Evolutionary conservation across 768 basidiomycete species (phyloP).

Genomic region (Amanita polypyramis): DNA sequence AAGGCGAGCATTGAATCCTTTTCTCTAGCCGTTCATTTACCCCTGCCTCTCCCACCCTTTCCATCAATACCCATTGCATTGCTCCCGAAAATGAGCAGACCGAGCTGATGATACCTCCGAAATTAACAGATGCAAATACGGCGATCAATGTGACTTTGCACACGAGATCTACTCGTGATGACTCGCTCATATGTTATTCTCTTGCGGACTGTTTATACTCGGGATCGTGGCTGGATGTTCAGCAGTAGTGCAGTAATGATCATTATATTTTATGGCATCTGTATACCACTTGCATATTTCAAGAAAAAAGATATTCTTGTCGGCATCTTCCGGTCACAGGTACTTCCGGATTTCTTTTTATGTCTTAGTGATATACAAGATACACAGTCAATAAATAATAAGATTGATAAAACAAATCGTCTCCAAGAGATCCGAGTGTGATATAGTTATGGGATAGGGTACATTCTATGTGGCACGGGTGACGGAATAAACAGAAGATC

Average conservation of each 20-base stretch:
- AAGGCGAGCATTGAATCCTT: conserved; percentile 69
- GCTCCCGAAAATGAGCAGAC: conserved; percentile 24
- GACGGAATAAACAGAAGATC: conserved; percentile 11
- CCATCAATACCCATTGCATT: conserved; percentile 11
- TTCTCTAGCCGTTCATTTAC: neutral
- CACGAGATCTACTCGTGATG: conserved; percentile 39
- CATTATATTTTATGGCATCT: conserved; percentile 9
- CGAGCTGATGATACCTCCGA: conserved; percentile 31
- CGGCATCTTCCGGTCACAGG: neutral
- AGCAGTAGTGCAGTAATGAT: neutral
- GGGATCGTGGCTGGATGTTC: neutral
- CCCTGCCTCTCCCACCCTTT: neutral
- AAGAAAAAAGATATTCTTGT: too few species aligned
- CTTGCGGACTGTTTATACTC: neutral
- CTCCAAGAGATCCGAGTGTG: conserved; percentile 24
- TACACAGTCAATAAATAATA: conserved; percentile 18
- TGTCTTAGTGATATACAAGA: conserved; percentile 13
- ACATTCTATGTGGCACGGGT: conserved; percentile 24
- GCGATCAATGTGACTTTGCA: conserved; percentile 80
- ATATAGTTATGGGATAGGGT: conserved; percentile 20
- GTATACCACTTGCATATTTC: conserved; percentile 15
- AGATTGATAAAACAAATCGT: conserved; percentile 18
- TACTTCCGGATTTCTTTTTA: neutral
- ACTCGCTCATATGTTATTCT: neutral
- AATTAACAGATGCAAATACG: conserved; percentile 76